Evolutionary conservation across 2,329 filamentous ascomycete genomes (phyloP).

Genomic region (Ceratocystis alfenasii): DNA sequence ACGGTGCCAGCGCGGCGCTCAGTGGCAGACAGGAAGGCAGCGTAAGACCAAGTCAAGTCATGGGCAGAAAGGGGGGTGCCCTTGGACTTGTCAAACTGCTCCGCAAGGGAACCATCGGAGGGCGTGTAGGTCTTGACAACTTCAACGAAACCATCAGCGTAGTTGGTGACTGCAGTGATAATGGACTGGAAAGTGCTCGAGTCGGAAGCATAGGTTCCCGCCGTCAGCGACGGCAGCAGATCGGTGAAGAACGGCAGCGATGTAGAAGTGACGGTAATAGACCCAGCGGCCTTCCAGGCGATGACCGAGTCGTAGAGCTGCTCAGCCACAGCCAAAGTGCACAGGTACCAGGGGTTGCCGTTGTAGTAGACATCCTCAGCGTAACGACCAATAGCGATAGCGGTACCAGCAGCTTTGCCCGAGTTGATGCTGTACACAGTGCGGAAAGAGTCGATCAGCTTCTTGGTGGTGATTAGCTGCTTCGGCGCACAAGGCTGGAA

Average conservation of each 20-base stretch:
- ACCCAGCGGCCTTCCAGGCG: conserved; percentile 53
- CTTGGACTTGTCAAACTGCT: conserved; percentile 49
- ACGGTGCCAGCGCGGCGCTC: conserved; percentile 44
- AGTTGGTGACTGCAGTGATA: conserved; percentile 43
- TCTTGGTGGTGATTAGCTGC: conserved; percentile 65
- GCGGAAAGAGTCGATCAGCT: conserved; percentile 63
- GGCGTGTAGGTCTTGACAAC: conserved; percentile 52
- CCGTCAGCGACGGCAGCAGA: conserved; percentile 43
- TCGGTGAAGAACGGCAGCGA: conserved; percentile 63
- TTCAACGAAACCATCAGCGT: conserved; percentile 49
- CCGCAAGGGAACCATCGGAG: conserved; percentile 50
- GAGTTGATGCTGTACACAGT: conserved; percentile 56
- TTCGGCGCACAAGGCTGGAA: conserved; percentile 66
- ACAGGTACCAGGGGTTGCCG: conserved; percentile 73
- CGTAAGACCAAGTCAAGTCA: conserved; percentile 64
- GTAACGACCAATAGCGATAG: conserved; percentile 55
- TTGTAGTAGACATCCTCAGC: conserved; percentile 62
- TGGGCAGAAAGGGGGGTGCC: conserved; percentile 48
- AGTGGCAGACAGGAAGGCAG: conserved; percentile 53
- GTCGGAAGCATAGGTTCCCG: conserved; percentile 49
- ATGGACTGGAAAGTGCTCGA: conserved; percentile 42
- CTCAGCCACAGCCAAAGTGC: conserved; percentile 65
- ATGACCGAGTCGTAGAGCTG: conserved; percentile 66
- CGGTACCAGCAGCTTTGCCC: conserved; percentile 46
- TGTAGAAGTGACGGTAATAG: conserved; percentile 49